phyloP scores from a whole-genome alignment of 805 yeast species.

The Tetrapisispora fleetii region DNA sequence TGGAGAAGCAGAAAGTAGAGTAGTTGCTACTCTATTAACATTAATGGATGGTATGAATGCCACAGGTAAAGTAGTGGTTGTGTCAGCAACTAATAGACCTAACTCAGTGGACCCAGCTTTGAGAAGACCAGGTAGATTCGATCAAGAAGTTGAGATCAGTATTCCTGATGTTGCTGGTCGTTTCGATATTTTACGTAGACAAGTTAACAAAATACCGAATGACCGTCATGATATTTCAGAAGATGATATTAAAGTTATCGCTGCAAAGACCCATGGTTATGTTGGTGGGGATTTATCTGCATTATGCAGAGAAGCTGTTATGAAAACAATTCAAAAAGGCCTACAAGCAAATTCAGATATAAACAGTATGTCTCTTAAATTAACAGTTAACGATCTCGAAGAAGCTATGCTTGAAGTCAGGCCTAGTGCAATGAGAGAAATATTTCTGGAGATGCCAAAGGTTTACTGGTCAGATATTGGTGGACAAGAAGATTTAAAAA shows the following conservation, averaged over 20 bases:
- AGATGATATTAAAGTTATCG: constrained; percentile 51
- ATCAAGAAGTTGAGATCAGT: constrained; percentile 81
- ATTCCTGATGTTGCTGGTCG: constrained; percentile 85
- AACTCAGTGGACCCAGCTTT: constrained; percentile 60
- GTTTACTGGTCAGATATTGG: constrained; percentile 93
- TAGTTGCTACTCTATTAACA: constrained; percentile 79
- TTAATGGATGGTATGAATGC: constrained; percentile 71
- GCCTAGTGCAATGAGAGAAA: constrained; percentile 96
- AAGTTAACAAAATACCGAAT: constrained; percentile 38
- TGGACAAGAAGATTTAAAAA: constrained; percentile 79
- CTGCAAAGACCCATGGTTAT: constrained; percentile 85
- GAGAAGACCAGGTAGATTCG: constrained; percentile 82
- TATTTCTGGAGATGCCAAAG: constrained; percentile 87
- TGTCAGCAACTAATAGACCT: constrained; percentile 69
- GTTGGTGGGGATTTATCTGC: constrained; percentile 96
- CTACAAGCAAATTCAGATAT: constrained; percentile 22
- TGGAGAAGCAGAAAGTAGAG: constrained; percentile 83
- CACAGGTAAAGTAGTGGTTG: constrained; percentile 52
- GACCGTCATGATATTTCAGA: constrained; percentile 41
- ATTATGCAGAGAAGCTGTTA: constrained; percentile 76
- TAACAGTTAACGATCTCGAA: constrained; percentile 51
- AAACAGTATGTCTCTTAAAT: constrained; percentile 34
- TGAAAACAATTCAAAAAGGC: constrained; percentile 67
- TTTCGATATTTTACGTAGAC: constrained; percentile 56
- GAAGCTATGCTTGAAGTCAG: constrained; percentile 67